These are phyloP conservation scores for Sclerotinia spermophila DNA, from an alignment of 2,329 filamentous ascomycete genomes.

Conservation along the genomic window DNA sequence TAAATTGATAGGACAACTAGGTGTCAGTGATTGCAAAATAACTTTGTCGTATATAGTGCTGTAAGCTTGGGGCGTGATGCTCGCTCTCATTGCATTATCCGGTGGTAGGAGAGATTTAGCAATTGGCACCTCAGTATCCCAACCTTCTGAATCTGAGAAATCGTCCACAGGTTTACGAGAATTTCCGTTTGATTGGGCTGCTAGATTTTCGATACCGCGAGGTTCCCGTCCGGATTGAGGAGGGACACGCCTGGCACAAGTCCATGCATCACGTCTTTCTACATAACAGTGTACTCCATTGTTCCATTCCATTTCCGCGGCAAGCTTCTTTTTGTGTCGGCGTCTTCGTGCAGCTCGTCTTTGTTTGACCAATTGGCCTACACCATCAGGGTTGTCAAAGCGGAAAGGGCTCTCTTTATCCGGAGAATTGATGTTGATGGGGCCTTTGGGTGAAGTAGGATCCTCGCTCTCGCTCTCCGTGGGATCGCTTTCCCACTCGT, in stretches of 20 bases:
- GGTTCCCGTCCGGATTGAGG: slow-evolving; percentile 40
- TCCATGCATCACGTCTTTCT: slow-evolving; percentile 78
- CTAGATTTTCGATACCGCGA: slow-evolving; percentile 29
- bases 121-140: slow-evolving; percentile 55
- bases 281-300: slow-evolving; percentile 76
- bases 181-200: slow-evolving; percentile 33
- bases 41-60: slow-evolving; percentile 86
- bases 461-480: slow-evolving; percentile 32
- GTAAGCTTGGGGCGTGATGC: slow-evolving; percentile 71
- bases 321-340: slow-evolving; percentile 47
- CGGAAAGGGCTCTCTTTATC: slow-evolving; percentile 36
- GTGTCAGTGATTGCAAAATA: slow-evolving; percentile 73
- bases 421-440: slow-evolving; percentile 21
- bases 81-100: slow-evolving; percentile 71
- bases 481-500: slow-evolving; percentile 36
- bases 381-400: slow-evolving; percentile 42
- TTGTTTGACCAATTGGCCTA: slow-evolving; percentile 34
- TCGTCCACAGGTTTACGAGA: slow-evolving; percentile 28
- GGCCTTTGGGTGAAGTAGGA: slow-evolving; percentile 21
- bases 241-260: slow-evolving; percentile 61
- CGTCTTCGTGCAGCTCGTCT: slow-evolving; percentile 38
- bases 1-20: slow-evolving; percentile 84
- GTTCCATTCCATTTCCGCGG: slow-evolving; percentile 73
- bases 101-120: slow-evolving; percentile 69
- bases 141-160: slow-evolving; percentile 27